Evolutionary conservation across 108 stramenopile species (phyloP).

Genomic region (Schizochytrium sp.): DNA sequence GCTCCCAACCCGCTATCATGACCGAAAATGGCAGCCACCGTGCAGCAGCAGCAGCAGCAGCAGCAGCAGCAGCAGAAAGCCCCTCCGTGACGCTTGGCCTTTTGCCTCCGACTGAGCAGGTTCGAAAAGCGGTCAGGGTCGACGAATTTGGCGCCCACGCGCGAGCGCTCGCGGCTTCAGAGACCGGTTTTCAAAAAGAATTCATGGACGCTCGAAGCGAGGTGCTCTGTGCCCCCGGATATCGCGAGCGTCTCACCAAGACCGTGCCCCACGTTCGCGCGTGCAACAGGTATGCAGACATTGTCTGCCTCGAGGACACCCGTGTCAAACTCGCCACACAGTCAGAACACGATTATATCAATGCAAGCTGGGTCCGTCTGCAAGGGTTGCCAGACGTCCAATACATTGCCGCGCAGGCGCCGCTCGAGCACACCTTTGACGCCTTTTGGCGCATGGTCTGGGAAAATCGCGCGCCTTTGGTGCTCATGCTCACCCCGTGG

Average conservation of each 20-base stretch:
- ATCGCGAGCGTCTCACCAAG: not conserved
- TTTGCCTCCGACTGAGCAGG: not conserved
- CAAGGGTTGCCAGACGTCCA: not conserved
- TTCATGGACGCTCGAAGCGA: not conserved
- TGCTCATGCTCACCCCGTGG: slow-evolving; percentile 2
- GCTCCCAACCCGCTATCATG: too few relatives aligned
- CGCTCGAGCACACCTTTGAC: not conserved
- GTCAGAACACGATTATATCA: not conserved
- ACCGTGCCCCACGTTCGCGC: not conserved
- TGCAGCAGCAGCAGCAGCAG: too few relatives aligned
- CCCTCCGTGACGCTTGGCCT: not conserved
- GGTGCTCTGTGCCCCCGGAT: not conserved
- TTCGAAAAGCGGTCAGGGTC: not conserved
- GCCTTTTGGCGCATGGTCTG: not conserved
- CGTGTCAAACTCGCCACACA: not conserved
- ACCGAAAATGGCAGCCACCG: too few relatives aligned
- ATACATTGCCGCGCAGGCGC: slow-evolving; percentile 10
- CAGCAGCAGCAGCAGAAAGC: too few relatives aligned
- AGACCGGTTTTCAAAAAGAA: not conserved
- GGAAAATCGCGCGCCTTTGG: not conserved
- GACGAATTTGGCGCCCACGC: not conserved
- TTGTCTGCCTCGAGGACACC: not conserved
- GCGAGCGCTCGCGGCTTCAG: not conserved
- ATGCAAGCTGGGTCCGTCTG: not conserved
- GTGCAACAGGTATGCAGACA: slow-evolving; percentile 2